A percentile compares a stretch with the other conserved stretches of the same genome.
Conservation (phyloP, 345 rosid species). For the Combretum micranthum region DNA sequence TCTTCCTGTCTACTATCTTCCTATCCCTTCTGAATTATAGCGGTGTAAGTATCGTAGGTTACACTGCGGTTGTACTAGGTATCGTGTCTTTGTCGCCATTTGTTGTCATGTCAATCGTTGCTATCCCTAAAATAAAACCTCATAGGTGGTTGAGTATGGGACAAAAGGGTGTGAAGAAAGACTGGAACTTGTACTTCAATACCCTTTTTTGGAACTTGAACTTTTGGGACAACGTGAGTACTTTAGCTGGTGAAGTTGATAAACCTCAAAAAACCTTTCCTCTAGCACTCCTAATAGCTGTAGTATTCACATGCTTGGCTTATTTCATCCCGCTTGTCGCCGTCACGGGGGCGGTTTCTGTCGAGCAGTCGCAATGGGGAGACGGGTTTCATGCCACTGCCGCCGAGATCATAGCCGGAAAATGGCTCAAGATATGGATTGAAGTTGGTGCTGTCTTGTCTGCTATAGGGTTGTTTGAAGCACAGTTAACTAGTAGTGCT, state of each 20-base stretch:
- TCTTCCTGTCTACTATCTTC: constrained; percentile 28
- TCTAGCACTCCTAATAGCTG: constrained; percentile 49
- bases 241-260: constrained; percentile 80
- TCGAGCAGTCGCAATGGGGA: constrained; percentile 39
- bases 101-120: constrained; percentile 49
- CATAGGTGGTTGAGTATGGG: constrained; percentile 70
- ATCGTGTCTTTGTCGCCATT: constrained; percentile 71
- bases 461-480: constrained; percentile 43
- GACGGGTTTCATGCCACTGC: constrained; percentile 66
- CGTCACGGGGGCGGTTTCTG: constrained; percentile 42
- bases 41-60: constrained; percentile 70
- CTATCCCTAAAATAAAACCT: constrained; percentile 65
- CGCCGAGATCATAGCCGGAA: constrained; percentile 49
- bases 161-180: constrained; percentile 40
- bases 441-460: constrained; percentile 57
- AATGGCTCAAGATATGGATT: constrained; percentile 56
- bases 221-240: constrained; percentile 87
- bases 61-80: constrained; percentile 58
- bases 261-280: constrained; percentile 69
- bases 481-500: constrained; percentile 52
- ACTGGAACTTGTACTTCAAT: constrained; percentile 79
- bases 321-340: constrained; percentile 79
- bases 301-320: constrained; percentile 69
- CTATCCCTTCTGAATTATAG: constrained; percentile 65
- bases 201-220: constrained; percentile 94